Conservation (phyloP, 2,329 filamentous ascomycete species). For the Cadophora gregata region DNA sequence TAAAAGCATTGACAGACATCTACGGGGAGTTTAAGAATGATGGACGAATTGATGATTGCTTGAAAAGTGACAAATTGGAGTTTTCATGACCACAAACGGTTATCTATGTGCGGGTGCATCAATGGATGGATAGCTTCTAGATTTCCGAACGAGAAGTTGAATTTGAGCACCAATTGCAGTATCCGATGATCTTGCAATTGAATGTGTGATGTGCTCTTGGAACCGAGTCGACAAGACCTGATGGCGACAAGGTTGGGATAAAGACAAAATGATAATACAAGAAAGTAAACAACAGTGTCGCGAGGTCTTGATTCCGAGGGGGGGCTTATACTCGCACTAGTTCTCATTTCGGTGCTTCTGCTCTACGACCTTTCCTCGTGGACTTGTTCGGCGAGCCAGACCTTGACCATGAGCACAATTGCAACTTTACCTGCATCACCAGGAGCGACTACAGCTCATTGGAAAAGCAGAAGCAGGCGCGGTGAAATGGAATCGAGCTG, state of each 20-base stretch:
- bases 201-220: not conserved
- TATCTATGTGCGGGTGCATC: not conserved
- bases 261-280: too few species aligned
- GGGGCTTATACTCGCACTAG: not conserved
- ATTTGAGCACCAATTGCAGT: not conserved
- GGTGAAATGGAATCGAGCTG: too few species aligned
- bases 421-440: too few species aligned
- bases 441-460: too few species aligned
- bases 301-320: not conserved
- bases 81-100: constrained; percentile 4
- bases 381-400: not conserved
- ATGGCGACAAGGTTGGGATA: too few species aligned
- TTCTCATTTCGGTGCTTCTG: not conserved
- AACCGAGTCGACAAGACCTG: not conserved
- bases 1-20: constrained; percentile 46
- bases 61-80: constrained; percentile 1
- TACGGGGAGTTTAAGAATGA: not conserved
- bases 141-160: not conserved
- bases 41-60: not conserved
- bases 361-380: not conserved
- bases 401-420: not conserved
- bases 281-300: not conserved
- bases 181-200: not conserved
- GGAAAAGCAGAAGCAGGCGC: too few species aligned
- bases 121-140: not conserved